Evolutionary conservation across 257 asterid species (phyloP).

Genomic region (Solanum boliviense): DNA sequence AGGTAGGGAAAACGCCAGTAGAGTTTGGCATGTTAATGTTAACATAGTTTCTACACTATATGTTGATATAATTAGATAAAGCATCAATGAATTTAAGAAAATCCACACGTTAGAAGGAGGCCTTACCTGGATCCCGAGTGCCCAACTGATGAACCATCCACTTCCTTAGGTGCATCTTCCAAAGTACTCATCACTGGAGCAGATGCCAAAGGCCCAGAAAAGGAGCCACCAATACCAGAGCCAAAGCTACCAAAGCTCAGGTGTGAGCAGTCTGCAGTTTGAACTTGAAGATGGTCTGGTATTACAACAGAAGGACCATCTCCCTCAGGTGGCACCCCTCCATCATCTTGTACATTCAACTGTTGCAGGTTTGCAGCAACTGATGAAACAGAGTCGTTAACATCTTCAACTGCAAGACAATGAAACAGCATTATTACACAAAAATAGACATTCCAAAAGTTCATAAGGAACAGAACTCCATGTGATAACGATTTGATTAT

Average conservation of each 20-base stretch:
- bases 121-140: conserved; percentile 49
- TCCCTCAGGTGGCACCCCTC: conserved; percentile 30
- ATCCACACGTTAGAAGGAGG: background rate
- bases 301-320: conserved; percentile 57
- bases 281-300: conserved; percentile 79
- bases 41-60: background rate
- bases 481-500: background rate
- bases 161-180: conserved; percentile 41
- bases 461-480: background rate
- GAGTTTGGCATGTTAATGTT: background rate
- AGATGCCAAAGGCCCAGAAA: conserved; percentile 39
- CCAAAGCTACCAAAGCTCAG: conserved; percentile 89
- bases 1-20: background rate
- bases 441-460: background rate
- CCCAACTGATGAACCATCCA: conserved; percentile 34
- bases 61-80: background rate
- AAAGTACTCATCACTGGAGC: conserved; percentile 27
- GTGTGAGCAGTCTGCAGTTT: conserved; percentile 70
- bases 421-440: background rate
- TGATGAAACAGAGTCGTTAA: conserved; percentile 34
- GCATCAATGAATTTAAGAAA: background rate
- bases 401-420: conserved; percentile 48
- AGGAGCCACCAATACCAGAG: conserved; percentile 25
- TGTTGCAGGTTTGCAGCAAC: conserved; percentile 48
- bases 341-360: conserved; percentile 35